Evolutionary conservation across 495 filamentous ascomycete species (phyloP).

Genomic region (Aspergillus bridgeri): DNA sequence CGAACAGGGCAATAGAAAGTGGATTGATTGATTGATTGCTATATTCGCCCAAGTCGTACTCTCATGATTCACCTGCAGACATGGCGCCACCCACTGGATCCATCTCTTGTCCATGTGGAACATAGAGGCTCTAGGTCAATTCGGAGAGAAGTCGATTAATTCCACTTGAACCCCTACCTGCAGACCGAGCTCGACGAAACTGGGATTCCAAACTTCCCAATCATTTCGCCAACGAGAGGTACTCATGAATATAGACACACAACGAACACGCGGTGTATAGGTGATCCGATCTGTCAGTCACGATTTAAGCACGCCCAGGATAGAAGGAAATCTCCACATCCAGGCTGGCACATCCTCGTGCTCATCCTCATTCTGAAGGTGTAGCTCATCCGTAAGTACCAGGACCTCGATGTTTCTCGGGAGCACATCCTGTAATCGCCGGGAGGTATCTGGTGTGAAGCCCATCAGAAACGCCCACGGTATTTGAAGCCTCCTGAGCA

Average conservation of each 20-base stretch:
- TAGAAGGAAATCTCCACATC: neutral
- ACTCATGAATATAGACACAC: too few species aligned
- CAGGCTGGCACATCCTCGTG: neutral
- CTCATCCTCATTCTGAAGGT: constrained; percentile 1
- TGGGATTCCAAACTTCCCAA: neutral
- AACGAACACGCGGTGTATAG: too few species aligned
- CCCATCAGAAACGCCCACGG: constrained; percentile 6
- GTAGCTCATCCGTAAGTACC: constrained; percentile 1
- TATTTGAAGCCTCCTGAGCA: constrained; percentile 4
- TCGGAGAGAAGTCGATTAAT: constrained; percentile 11
- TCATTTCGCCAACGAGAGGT: too few species aligned
- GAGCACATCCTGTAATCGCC: constrained; percentile 8
- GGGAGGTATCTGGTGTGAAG: constrained; percentile 6
- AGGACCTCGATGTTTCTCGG: constrained; percentile 8
- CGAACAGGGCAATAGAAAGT: too few species aligned
- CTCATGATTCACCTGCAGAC: too few species aligned
- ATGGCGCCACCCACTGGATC: too few species aligned
- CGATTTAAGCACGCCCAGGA: neutral
- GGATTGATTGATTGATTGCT: too few species aligned
- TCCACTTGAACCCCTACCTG: constrained; percentile 1
- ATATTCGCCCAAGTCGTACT: too few species aligned
- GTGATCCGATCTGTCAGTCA: neutral
- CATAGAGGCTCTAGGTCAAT: too few species aligned
- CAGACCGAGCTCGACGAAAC: neutral
- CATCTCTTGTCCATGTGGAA: too few species aligned